These are phyloP conservation scores for Themeda triandra DNA, from an alignment of 176 grass and related monocot genomes.

Conservation along the genomic window DNA sequence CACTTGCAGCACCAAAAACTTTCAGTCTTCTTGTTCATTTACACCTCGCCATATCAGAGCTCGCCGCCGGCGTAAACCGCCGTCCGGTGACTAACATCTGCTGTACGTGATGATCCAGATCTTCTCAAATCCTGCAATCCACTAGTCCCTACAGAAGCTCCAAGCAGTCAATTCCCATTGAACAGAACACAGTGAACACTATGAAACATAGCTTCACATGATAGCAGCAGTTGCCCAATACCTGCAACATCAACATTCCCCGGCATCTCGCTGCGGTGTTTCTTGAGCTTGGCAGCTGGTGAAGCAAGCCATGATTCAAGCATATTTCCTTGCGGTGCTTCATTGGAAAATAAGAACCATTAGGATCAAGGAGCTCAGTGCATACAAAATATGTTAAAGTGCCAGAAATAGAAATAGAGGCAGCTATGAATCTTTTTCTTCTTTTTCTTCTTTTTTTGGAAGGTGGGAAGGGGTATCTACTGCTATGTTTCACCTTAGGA, in stretches of 20 bases:
- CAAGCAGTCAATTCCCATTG: constrained; percentile 17
- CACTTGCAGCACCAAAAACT: too few relatives aligned
- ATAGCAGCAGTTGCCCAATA: constrained; percentile 35
- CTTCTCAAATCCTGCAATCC: constrained; percentile 9
- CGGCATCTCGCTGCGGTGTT: constrained; percentile 22
- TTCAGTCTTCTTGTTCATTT: too few relatives aligned
- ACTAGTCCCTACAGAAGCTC: constrained; percentile 31
- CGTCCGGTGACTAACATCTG: too few relatives aligned
- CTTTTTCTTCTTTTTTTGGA: not conserved
- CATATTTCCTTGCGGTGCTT: constrained; percentile 60
- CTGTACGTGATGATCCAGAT: constrained; percentile 22
- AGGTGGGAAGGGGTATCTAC: not conserved
- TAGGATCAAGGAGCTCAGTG: not conserved
- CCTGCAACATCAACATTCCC: constrained; percentile 42
- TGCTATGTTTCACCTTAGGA: not conserved
- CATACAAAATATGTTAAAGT: not conserved
- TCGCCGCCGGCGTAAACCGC: too few relatives aligned
- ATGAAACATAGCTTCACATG: not conserved
- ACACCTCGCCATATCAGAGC: too few relatives aligned
- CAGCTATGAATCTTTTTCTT: not conserved
- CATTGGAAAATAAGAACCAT: constrained; percentile 25
- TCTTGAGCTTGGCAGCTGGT: constrained; percentile 42
- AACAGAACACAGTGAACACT: constrained; percentile 21
- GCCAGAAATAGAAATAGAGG: not conserved
- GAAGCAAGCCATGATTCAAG: constrained; percentile 74